Conservation (phyloP, 805 yeast species). For the Cyberlindnera mrakii region DNA sequence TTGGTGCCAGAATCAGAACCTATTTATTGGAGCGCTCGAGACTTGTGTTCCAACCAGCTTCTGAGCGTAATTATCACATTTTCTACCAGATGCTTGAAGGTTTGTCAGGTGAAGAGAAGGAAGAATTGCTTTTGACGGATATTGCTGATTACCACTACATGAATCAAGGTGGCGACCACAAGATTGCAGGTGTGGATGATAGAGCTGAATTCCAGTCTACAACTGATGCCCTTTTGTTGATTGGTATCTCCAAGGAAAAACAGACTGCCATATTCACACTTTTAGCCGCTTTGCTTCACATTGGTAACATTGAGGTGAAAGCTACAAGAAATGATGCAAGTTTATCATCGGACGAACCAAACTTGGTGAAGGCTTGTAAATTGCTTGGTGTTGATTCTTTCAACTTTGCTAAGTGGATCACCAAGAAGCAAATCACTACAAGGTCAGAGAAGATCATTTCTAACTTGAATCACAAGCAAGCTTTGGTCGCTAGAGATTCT, state of each 20-base stretch:
- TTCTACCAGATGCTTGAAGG: constrained; percentile 88
- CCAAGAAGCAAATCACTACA: constrained; percentile 88
- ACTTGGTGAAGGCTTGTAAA: constrained; percentile 73
- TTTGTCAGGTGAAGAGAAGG: constrained; percentile 44
- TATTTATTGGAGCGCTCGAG: constrained; percentile 90
- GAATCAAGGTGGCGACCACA: constrained; percentile 80
- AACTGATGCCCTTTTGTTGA: constrained; percentile 65
- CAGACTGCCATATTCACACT: constrained; percentile 71
- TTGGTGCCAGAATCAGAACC: constrained; percentile 93
- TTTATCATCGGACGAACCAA: constrained; percentile 81
- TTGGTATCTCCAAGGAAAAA: constrained; percentile 58
- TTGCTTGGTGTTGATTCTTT: constrained; percentile 73
- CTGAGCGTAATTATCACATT: constrained; percentile 93
- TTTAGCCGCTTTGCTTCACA: constrained; percentile 82
- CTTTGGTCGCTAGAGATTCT: constrained; percentile 92
- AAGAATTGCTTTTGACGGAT: constrained; percentile 50
- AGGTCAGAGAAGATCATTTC: constrained; percentile 87
- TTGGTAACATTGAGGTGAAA: constrained; percentile 86
- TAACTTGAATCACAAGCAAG: constrained; percentile 75
- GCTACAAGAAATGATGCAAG: constrained; percentile 82
- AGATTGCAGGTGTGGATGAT: constrained; percentile 77
- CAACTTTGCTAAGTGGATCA: constrained; percentile 82
- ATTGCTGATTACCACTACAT: constrained; percentile 73
- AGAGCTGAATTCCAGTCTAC: constrained; percentile 72
- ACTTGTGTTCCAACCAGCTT: constrained; percentile 82